These are phyloP conservation scores for Mycena pura DNA, from an alignment of 768 basidiomycete genomes.

Conservation along the genomic window DNA sequence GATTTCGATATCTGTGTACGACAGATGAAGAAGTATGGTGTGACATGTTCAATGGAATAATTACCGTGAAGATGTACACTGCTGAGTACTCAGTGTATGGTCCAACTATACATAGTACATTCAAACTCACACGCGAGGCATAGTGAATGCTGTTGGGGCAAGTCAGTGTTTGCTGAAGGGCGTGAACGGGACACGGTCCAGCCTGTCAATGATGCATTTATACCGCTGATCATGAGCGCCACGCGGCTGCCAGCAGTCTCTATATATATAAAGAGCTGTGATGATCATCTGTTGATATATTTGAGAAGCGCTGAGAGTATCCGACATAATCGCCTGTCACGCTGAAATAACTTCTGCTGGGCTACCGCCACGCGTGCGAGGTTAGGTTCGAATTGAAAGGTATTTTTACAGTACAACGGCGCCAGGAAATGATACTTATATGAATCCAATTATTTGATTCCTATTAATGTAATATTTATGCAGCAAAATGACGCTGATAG, in stretches of 20 bases:
- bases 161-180: not conserved
- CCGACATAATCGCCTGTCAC: not conserved
- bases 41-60: not conserved
- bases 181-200: not conserved
- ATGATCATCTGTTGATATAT: not conserved
- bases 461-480: too few relatives aligned
- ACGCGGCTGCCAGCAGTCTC: not conserved
- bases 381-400: not conserved
- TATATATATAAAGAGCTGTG: too few relatives aligned
- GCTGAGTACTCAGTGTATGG: not conserved
- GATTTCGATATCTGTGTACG: not conserved
- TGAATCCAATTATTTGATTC: too few relatives aligned
- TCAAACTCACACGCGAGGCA: conserved; percentile 5
- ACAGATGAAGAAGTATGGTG: not conserved
- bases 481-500: not conserved
- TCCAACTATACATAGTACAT: not conserved
- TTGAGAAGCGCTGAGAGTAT: not conserved
- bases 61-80: not conserved
- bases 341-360: not conserved
- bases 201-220: too few relatives aligned
- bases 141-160: conserved; percentile 6
- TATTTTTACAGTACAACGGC: not conserved
- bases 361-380: not conserved
- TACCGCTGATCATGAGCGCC: not conserved
- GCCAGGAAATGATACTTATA: not conserved